These are phyloP conservation scores for Fusarium sp. DNA, from an alignment of 2,329 filamentous ascomycete genomes.

Conservation along the genomic window DNA sequence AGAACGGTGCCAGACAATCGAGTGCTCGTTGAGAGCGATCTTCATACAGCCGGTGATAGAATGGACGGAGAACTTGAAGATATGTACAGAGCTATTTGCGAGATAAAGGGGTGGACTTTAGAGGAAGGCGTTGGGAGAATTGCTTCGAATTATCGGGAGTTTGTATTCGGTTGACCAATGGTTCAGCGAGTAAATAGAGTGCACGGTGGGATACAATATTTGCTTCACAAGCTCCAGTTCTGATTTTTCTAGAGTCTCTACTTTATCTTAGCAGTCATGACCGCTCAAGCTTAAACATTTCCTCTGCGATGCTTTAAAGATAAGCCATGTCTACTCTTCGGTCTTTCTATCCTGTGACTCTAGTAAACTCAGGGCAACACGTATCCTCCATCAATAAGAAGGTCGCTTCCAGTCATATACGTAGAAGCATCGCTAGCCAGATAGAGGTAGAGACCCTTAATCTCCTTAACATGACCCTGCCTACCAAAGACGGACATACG, in stretches of 20 bases:
- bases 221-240: background rate
- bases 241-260: background rate
- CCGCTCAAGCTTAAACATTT: background rate
- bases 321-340: background rate
- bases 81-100: constrained; percentile 76
- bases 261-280: background rate
- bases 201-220: background rate
- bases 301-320: background rate
- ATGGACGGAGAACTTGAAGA: constrained; percentile 83
- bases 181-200: background rate
- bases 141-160: constrained; percentile 78
- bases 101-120: constrained; percentile 78
- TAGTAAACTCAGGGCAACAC: background rate
- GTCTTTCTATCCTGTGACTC: background rate
- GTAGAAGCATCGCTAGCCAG: constrained; percentile 57
- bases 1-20: constrained; percentile 77
- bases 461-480: constrained; percentile 71
- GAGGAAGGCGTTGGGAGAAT: constrained; percentile 74
- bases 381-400: constrained; percentile 17
- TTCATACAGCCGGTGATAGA: constrained; percentile 79
- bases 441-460: constrained; percentile 68
- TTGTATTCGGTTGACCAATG: constrained; percentile 68
- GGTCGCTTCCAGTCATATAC: constrained; percentile 13
- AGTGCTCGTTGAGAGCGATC: constrained; percentile 85
- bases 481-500: constrained; percentile 64